These are phyloP conservation scores for Barbatosphaeria neglecta DNA, from an alignment of 495 filamentous ascomycete species.

Conservation along the genomic window DNA sequence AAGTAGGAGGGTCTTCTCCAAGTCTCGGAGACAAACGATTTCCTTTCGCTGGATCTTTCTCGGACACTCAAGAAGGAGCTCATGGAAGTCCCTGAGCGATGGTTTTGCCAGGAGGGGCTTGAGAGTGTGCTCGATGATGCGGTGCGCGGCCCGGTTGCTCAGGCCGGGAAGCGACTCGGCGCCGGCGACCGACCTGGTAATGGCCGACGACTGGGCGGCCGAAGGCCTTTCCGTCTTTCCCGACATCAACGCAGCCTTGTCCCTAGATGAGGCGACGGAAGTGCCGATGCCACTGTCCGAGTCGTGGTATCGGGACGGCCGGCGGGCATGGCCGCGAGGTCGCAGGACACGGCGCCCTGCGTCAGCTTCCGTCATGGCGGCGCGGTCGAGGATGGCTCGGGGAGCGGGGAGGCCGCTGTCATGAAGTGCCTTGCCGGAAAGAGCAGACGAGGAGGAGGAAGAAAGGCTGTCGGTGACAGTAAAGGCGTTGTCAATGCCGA, in stretches of 20 bases:
- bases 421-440: constrained; percentile 17
- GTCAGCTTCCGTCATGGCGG: constrained; percentile 27
- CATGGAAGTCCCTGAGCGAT: constrained; percentile 62
- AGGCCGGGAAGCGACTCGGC: constrained; percentile 28
- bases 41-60: constrained; percentile 65
- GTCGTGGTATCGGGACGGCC: constrained; percentile 39
- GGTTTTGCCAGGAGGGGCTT: constrained; percentile 38
- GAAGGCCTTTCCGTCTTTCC: constrained; percentile 20
- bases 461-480: constrained; percentile 17
- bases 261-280: constrained; percentile 34
- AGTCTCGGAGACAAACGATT: constrained; percentile 73
- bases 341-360: constrained; percentile 33
- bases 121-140: constrained; percentile 42
- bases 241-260: constrained; percentile 13
- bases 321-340: constrained; percentile 34
- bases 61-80: constrained; percentile 63
- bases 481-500: constrained; percentile 40
- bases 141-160: constrained; percentile 37
- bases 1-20: constrained; percentile 81
- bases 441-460: constrained; percentile 12
- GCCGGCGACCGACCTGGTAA: constrained; percentile 38
- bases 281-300: constrained; percentile 53
- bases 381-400: constrained; percentile 36
- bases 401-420: constrained; percentile 41
- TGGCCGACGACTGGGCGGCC: constrained; percentile 24